Base-by-base conservation (phyloP, 2,329 filamentous ascomycete genomes). In the Colletotrichum spinosum region DNA sequence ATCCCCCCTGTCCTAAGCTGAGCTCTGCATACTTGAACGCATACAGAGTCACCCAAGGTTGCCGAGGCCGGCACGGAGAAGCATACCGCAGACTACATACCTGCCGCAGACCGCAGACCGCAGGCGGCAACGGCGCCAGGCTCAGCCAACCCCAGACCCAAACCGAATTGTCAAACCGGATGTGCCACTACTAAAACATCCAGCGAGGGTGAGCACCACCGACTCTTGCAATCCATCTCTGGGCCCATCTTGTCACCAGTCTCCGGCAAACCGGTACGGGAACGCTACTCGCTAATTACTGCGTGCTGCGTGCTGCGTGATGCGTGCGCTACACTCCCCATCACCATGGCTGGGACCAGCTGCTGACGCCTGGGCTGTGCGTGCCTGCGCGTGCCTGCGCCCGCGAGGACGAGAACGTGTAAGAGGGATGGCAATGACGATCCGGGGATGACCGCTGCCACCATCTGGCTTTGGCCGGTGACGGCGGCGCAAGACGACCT, bases 81-180 rank as follows among this genome's bases (percentile, higher is more conserved):
- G 10, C 12, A 49, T n/a, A 13, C 42, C 13, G 42, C 13, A 17
- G 44, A 17, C 8, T 7, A 46, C 15, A 46, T n/a, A 46, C 25
- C 25, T 25, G 25, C 25, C 25, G 25, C 8, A 15, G 42, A 44
- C 13, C 42, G 42, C 15, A 33, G 48, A 42, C 45, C 25, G 49
- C 60, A 55, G 64, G 64, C 64, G 64, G 64, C 60, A 67, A 59
- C 55, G 42, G 64, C 60, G 64, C 64, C 50, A 48, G 39, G 56
- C 42, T 46, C 46, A 57, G 62, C 53, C 48, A 52, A 39, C 41
- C 17, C 37, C 52, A 55, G n/a, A 37, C 12, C 34, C 25, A 25
- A 25, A 25, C 25, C 34, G 35, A 46, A 56, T 41, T 53, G 52
- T n/a, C 62, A 62, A 62, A 45, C 52, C 51, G 51, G 41, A 44